phyloP scores from a whole-genome alignment of 495 filamentous ascomycete species.

The Aspergillus coremiiformis region DNA sequence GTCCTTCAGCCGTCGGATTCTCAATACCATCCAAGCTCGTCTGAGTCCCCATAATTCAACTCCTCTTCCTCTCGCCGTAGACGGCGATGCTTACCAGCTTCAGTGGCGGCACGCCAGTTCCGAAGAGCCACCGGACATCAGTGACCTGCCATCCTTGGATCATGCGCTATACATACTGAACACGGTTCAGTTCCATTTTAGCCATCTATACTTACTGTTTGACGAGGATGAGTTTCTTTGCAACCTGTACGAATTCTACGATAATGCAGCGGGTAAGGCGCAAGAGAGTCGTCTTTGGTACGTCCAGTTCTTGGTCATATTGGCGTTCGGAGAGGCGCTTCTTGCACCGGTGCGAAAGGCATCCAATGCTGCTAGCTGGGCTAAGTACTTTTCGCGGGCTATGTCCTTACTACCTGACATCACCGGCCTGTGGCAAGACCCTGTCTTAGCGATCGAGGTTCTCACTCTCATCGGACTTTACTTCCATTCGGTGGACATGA shows the following conservation, averaged over 20 bases:
- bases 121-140: slow-evolving; percentile 17
- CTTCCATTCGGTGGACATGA: slow-evolving; percentile 28
- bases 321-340: slow-evolving; percentile 30
- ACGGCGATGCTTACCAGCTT: slow-evolving; percentile 27
- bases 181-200: slow-evolving; percentile 27
- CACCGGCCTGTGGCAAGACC: slow-evolving; percentile 23
- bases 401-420: slow-evolving; percentile 29
- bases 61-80: slow-evolving; percentile 20
- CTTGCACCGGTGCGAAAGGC: slow-evolving; percentile 16
- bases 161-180: slow-evolving; percentile 25
- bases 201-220: slow-evolving; percentile 25
- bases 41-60: slow-evolving; percentile 14
- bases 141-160: slow-evolving; percentile 23
- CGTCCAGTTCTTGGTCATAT: slow-evolving; percentile 26
- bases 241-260: slow-evolving; percentile 24
- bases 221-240: slow-evolving; percentile 25
- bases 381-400: slow-evolving; percentile 22
- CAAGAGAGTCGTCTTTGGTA: slow-evolving; percentile 26
- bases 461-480: slow-evolving; percentile 25
- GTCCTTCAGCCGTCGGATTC: slow-evolving; percentile 27
- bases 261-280: slow-evolving; percentile 10
- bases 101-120: slow-evolving; percentile 23
- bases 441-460: slow-evolving; percentile 23
- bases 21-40: slow-evolving; percentile 20
- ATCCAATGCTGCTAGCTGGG: slow-evolving; percentile 15